Percentiles rank a stretch among this genome's conserved stretches.
phyloP scores from a whole-genome alignment of 257 asterid species.

The Rubia yunnanensis region DNA sequence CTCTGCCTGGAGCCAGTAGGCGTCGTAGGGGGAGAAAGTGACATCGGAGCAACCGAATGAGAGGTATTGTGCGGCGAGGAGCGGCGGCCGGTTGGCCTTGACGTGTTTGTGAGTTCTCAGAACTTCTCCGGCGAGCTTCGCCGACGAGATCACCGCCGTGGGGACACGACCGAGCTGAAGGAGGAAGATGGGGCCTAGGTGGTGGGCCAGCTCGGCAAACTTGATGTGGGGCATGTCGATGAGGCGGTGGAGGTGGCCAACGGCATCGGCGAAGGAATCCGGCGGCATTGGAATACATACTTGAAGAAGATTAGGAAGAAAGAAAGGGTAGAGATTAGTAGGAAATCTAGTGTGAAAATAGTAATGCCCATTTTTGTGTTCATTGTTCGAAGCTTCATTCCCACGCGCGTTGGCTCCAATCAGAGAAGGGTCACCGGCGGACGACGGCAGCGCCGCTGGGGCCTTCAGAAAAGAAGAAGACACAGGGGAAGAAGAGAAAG shows the following conservation, averaged over 20 bases:
- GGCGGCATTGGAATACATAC: not conserved
- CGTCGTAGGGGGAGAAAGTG: slow-evolving; percentile 31
- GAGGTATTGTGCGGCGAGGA: slow-evolving; percentile 26
- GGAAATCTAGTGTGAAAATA: slow-evolving; percentile 9
- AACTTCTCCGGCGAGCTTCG: slow-evolving; percentile 22
- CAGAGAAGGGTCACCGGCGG: too few relatives aligned
- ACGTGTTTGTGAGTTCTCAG: slow-evolving; percentile 24
- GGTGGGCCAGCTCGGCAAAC: slow-evolving; percentile 17
- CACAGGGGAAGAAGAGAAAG: too few relatives aligned
- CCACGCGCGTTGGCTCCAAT: too few relatives aligned
- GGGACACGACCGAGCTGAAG: slow-evolving; percentile 30
- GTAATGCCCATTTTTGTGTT: slow-evolving; percentile 1
- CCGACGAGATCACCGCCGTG: slow-evolving; percentile 25
- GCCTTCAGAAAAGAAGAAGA: too few relatives aligned
- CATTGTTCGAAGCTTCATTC: too few relatives aligned
- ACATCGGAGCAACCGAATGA: slow-evolving; percentile 33
- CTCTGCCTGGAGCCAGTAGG: slow-evolving; percentile 34
- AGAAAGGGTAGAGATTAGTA: slow-evolving; percentile 10
- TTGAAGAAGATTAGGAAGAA: slow-evolving; percentile 1
- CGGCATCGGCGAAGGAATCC: slow-evolving; percentile 12
- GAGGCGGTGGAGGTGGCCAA: slow-evolving; percentile 36
- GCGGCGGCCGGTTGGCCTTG: slow-evolving; percentile 27
- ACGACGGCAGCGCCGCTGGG: too few relatives aligned
- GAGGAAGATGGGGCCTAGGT: slow-evolving; percentile 24
- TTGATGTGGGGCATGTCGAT: slow-evolving; percentile 25